Evolutionary conservation across 129 eudicot species (phyloP).

Genomic region (Oenanthe sinensis): DNA sequence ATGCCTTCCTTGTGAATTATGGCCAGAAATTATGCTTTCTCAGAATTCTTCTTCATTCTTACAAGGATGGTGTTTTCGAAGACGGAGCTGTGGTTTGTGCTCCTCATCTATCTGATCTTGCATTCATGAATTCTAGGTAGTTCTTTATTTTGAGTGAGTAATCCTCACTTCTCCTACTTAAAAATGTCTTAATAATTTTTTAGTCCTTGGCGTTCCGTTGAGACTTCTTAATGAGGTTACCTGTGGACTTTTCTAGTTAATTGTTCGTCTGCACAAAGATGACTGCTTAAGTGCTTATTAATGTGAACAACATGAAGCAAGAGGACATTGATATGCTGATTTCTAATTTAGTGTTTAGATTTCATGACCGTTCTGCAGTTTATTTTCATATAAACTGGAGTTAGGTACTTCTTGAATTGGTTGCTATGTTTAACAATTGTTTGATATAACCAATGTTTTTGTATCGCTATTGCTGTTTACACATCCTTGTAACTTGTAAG

Average conservation of each 20-base stretch:
- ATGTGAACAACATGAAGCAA: not conserved
- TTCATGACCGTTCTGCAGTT: not conserved
- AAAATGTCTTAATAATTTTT: not conserved
- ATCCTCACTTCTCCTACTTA: not conserved
- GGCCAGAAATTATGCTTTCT: conserved; percentile 40
- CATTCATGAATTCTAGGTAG: conserved; percentile 52
- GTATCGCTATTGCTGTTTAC: too few relatives aligned
- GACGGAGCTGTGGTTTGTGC: conserved; percentile 94
- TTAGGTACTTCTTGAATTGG: not conserved
- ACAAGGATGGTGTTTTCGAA: conserved; percentile 73
- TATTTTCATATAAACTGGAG: not conserved
- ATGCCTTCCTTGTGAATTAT: conserved; percentile 9
- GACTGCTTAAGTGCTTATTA: not conserved
- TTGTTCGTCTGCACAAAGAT: not conserved
- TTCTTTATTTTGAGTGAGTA: not conserved
- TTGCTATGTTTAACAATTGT: not conserved
- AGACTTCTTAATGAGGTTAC: not conserved
- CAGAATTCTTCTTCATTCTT: conserved; percentile 65
- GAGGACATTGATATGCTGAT: not conserved
- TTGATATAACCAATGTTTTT: too few relatives aligned
- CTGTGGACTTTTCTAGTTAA: not conserved
- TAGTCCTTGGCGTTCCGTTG: not conserved
- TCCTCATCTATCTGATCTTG: conserved; percentile 54
- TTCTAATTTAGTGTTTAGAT: not conserved
- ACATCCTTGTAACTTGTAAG: not conserved